Evolutionary conservation across 441 rosid species (phyloP).

Genomic region (Populus trichocarpa): DNA sequence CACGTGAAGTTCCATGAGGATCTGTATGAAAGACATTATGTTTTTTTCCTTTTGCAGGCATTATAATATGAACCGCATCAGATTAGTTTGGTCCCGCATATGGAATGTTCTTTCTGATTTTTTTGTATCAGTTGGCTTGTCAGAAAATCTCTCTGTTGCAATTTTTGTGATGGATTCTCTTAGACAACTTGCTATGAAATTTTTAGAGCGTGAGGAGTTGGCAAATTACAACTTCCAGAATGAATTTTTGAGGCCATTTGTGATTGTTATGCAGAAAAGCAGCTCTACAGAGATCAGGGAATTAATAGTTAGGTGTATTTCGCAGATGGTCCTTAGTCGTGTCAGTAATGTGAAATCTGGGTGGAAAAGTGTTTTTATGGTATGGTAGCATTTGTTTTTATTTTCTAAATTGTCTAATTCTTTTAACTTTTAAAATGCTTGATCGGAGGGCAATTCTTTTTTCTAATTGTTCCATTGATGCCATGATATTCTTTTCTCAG

Average conservation of each 20-base stretch:
- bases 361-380: conserved; percentile 99
- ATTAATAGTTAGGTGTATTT: conserved; percentile 92
- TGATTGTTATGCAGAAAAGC: conserved; percentile 95
- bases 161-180: conserved; percentile 99
- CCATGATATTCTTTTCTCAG: conserved; percentile 37
- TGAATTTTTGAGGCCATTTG: conserved; percentile 95
- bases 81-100: conserved; percentile 97
- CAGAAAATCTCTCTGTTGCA: conserved; percentile 97
- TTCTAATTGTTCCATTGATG: conserved; percentile 17
- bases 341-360: conserved; percentile 96
- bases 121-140: conserved; percentile 96
- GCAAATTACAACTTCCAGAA: conserved; percentile 98
- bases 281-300: conserved; percentile 84
- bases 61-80: conserved; percentile 98
- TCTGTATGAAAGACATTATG: not conserved
- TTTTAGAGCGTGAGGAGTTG: conserved; percentile 97
- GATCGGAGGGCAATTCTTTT: not conserved
- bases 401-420: not conserved
- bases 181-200: conserved; percentile 98
- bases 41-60: conserved; percentile 52
- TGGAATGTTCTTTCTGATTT: conserved; percentile 99
- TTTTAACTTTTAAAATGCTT: not conserved
- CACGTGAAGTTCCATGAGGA: not conserved
- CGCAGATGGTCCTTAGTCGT: conserved; percentile 98
- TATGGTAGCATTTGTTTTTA: conserved; percentile 28